Percentiles rank a stretch among this genome's conserved stretches.
Evolutionary conservation across 768 basidiomycete genomes (phyloP).

Genomic region (Kwoniella pini): DNA sequence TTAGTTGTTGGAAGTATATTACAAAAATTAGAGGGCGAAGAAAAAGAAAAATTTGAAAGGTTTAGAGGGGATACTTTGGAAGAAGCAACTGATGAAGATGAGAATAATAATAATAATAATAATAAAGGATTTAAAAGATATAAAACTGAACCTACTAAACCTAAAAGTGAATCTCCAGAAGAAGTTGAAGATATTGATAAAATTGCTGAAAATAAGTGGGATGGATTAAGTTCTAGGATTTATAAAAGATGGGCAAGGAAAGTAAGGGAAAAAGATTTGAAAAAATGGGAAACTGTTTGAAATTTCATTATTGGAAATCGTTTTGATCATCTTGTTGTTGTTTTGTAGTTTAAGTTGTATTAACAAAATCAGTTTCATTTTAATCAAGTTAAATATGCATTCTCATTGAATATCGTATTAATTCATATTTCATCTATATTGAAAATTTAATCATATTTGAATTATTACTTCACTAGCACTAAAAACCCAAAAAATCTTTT

Average conservation of each 20-base stretch:
- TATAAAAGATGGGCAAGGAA: constrained; percentile 19
- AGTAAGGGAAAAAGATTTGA: constrained; percentile 19
- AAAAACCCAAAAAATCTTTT: no score
- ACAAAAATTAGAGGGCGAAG: constrained; percentile 48
- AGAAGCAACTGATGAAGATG: neutral
- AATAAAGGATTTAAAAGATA: neutral
- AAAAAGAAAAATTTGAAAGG: constrained; percentile 43
- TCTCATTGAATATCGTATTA: no score
- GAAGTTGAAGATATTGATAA: constrained; percentile 19
- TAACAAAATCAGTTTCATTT: no score
- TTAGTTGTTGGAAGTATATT: constrained; percentile 44
- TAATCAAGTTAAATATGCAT: no score
- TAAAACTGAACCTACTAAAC: neutral
- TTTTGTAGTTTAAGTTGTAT: no score
- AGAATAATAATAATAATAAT: neutral
- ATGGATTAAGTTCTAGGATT: constrained; percentile 23
- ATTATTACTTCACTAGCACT: no score
- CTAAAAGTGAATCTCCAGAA: neutral
- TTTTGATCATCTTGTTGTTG: no score
- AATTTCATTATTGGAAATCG: neutral
- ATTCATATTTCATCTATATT: no score
- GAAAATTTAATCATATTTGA: no score
- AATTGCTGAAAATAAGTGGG: constrained; percentile 23
- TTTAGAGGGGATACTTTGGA: constrained; percentile 15
- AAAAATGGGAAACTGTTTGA: constrained; percentile 12